phyloP scores from a whole-genome alignment of 2,329 filamentous ascomycete species.

The Colletotrichum sp. region DNA sequence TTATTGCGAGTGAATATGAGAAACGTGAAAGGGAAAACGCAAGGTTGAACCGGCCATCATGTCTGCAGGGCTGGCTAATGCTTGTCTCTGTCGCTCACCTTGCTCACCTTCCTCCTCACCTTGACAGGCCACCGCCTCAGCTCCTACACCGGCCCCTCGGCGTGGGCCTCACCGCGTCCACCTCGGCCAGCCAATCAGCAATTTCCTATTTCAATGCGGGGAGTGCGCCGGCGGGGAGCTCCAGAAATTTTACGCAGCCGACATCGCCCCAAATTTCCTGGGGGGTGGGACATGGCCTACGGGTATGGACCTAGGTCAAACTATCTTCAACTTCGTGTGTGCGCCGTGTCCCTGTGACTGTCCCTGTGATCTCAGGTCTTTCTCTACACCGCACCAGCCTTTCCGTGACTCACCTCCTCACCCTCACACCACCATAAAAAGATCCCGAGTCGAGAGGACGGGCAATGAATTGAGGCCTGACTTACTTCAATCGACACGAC shows the following conservation, averaged over 20 bases:
- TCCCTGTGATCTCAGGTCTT: slow-evolving; percentile 31
- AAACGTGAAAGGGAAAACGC: not conserved
- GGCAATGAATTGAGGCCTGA: not conserved
- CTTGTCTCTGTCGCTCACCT: not conserved
- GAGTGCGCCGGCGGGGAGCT: slow-evolving; percentile 28
- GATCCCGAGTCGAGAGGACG: not conserved
- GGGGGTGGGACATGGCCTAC: not conserved
- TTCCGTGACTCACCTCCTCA: slow-evolving; percentile 23
- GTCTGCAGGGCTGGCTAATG: not conserved
- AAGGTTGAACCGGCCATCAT: not conserved
- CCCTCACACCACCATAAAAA: not conserved
- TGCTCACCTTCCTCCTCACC: slow-evolving; percentile 1
- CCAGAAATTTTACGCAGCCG: slow-evolving; percentile 31
- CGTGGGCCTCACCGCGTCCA: not conserved
- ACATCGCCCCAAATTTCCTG: slow-evolving; percentile 33
- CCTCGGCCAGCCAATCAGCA: slow-evolving; percentile 27
- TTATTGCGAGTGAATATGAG: not conserved
- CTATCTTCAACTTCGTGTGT: not conserved
- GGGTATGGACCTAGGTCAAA: not conserved
- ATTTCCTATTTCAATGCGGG: slow-evolving; percentile 30
- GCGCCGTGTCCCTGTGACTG: slow-evolving; percentile 30
- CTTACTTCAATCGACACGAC: not conserved
- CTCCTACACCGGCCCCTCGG: slow-evolving; percentile 1
- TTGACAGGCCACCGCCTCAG: not conserved
- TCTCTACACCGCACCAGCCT: not conserved